A percentile compares a stretch with the other conserved stretches of the same genome.
These are phyloP conservation scores for Globisporangium spinosum DNA, from an alignment of 352 stramenopile genomes.

Conservation along the genomic window DNA sequence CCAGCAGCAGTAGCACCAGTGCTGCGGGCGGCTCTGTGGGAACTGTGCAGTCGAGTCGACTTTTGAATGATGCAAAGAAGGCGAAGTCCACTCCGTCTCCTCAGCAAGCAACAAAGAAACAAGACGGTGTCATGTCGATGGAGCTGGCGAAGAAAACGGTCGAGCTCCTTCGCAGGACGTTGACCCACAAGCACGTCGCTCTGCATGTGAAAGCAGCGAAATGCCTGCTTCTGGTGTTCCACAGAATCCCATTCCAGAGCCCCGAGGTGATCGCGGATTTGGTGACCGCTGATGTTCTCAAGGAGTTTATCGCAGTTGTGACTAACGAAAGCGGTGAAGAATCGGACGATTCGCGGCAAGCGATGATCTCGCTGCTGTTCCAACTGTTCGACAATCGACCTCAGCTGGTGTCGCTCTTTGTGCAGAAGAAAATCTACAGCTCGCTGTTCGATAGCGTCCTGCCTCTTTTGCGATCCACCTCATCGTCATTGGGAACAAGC, in stretches of 20 bases:
- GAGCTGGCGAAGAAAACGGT: conserved; percentile 43
- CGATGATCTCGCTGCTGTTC: conserved; percentile 57
- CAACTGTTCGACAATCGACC: conserved; percentile 62
- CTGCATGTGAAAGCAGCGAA: conserved; percentile 69
- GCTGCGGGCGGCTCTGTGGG: no score
- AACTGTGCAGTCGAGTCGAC: background rate
- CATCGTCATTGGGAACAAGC: conserved; percentile 32
- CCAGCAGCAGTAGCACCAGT: background rate
- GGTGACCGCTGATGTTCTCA: conserved; percentile 43
- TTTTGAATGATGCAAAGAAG: background rate
- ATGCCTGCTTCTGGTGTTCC: conserved; percentile 60
- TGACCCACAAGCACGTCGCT: conserved; percentile 53
- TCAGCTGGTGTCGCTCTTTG: conserved; percentile 51
- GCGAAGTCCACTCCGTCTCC: conserved; percentile 1
- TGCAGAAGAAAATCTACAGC: conserved; percentile 55
- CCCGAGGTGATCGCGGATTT: conserved; percentile 35
- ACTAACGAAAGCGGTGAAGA: conserved; percentile 46
- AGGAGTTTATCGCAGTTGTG: conserved; percentile 52
- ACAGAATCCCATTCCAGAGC: conserved; percentile 34
- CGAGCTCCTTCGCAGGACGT: conserved; percentile 34
- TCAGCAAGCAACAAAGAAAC: conserved; percentile 15
- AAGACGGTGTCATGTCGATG: conserved; percentile 32
- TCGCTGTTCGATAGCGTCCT: conserved; percentile 54
- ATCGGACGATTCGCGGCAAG: conserved; percentile 64
- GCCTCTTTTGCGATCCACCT: conserved; percentile 39